A percentile compares a stretch with the other conserved stretches of the same genome.
phyloP scores from a whole-genome alignment of 345 rosid genomes.

The Nasturtium officinale region DNA sequence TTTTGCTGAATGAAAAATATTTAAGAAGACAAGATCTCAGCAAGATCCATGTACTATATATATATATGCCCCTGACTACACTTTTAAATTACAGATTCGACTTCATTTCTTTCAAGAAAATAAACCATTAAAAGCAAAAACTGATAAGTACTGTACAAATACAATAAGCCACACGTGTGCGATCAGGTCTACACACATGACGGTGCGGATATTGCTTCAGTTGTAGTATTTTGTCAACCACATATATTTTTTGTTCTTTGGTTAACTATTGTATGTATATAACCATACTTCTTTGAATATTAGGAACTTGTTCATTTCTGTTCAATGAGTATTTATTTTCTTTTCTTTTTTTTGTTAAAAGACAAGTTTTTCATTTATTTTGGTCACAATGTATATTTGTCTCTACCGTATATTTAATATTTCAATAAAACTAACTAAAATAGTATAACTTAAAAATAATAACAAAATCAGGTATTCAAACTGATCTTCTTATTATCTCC shows the following conservation, averaged over 20 bases:
- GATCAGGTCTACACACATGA: constrained; percentile 37
- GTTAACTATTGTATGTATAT: background rate
- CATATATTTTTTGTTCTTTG: background rate
- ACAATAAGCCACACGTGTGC: constrained; percentile 41
- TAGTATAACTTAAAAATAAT: background rate
- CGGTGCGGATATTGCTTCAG: constrained; percentile 33
- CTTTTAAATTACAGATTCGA: constrained; percentile 33
- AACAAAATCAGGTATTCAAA: background rate
- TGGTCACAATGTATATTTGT: too few species aligned
- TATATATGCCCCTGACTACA: constrained; percentile 28
- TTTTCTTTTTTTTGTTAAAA: too few species aligned
- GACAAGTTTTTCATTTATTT: too few species aligned
- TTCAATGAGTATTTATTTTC: too few species aligned
- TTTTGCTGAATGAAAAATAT: background rate
- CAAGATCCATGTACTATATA: constrained; percentile 40
- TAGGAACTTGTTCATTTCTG: too few species aligned
- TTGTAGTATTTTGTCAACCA: constrained; percentile 1
- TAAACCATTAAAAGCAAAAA: constrained; percentile 10
- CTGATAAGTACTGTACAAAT: background rate
- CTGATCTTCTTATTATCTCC: background rate
- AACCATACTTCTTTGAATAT: background rate
- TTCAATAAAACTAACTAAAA: background rate
- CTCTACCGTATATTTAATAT: background rate
- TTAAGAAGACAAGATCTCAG: constrained; percentile 42
- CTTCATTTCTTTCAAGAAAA: background rate